These are phyloP conservation scores for Metarhizium sp. DNA, from an alignment of 2,329 filamentous ascomycete species.

Conservation along the genomic window DNA sequence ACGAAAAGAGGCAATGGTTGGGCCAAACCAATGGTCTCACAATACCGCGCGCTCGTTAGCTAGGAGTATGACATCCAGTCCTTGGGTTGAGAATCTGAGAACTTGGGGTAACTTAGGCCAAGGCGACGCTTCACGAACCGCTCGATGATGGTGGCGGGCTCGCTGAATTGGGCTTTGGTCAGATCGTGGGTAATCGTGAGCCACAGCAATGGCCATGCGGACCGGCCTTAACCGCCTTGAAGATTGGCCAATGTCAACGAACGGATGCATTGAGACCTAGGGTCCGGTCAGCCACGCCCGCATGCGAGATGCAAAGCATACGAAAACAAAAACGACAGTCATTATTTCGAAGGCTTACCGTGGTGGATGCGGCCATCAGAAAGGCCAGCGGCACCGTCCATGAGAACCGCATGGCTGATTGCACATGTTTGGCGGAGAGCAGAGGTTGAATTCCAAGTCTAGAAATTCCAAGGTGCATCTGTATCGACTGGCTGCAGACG, in stretches of 20 bases:
- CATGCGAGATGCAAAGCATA: not conserved
- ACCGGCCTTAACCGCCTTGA: not conserved
- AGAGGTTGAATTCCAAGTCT: not conserved
- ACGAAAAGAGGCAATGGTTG: not conserved
- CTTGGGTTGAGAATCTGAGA: not conserved
- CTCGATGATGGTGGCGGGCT: slow-evolving; percentile 7
- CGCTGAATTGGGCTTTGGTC: slow-evolving; percentile 1
- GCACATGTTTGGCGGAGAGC: not conserved
- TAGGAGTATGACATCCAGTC: slow-evolving; percentile 1
- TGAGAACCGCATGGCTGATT: not conserved
- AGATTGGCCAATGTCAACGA: not conserved
- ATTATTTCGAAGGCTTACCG: not conserved
- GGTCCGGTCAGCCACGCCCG: slow-evolving; percentile 2
- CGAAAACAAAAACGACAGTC: not conserved
- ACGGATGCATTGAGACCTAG: not conserved
- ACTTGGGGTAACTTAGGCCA: not conserved
- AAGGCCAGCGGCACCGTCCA: not conserved
- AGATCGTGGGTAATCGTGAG: not conserved
- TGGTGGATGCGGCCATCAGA: not conserved
- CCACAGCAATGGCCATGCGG: not conserved
- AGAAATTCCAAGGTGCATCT: too few relatives aligned
- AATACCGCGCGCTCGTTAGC: not conserved
- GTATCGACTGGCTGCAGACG: too few relatives aligned
- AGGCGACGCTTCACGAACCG: slow-evolving; percentile 11
- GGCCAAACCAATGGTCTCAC: not conserved